Conservation (phyloP, 2,329 filamentous ascomycete genomes). For the Colletotrichum ledebouriae region DNA sequence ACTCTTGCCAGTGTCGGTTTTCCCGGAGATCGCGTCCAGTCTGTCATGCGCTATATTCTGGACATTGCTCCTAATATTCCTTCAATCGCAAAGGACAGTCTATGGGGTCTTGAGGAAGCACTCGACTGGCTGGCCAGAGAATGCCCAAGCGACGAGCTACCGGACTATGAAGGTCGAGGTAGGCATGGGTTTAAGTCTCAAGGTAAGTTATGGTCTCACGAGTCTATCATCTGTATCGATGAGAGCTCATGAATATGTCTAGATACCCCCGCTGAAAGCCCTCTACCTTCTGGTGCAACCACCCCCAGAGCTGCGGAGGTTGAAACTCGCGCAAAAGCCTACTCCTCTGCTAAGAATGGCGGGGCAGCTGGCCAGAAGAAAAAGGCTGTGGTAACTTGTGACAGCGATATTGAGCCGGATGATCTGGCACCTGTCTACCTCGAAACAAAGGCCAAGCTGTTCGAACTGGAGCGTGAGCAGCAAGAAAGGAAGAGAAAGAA, state of each 20-base stretch:
- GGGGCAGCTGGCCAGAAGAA: slow-evolving; percentile 51
- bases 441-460: slow-evolving; percentile 78
- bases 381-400: slow-evolving; percentile 64
- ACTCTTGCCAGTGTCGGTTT: slow-evolving; percentile 79
- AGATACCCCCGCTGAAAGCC: slow-evolving; percentile 66
- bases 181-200: slow-evolving; percentile 54
- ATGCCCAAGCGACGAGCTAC: slow-evolving; percentile 76
- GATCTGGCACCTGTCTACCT: slow-evolving; percentile 82
- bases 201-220: slow-evolving; percentile 47
- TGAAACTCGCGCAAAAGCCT: slow-evolving; percentile 38
- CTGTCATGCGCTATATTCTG: slow-evolving; percentile 75
- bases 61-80: slow-evolving; percentile 75
- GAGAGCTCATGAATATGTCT: slow-evolving; percentile 4
- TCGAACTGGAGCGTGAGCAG: slow-evolving; percentile 66
- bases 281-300: slow-evolving; percentile 62
- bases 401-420: slow-evolving; percentile 81
- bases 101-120: slow-evolving; percentile 90
- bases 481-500: slow-evolving; percentile 60
- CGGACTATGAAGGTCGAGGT: slow-evolving; percentile 73
- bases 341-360: slow-evolving; percentile 41
- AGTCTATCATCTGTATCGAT: neutral
- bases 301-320: slow-evolving; percentile 61
- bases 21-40: slow-evolving; percentile 70
- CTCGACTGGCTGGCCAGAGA: slow-evolving; percentile 92
- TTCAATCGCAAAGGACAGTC: slow-evolving; percentile 70